A percentile compares a stretch with the other conserved stretches of the same genome.
phyloP scores from a whole-genome alignment of 2,329 filamentous ascomycete genomes.

The Fusarium humuli region DNA sequence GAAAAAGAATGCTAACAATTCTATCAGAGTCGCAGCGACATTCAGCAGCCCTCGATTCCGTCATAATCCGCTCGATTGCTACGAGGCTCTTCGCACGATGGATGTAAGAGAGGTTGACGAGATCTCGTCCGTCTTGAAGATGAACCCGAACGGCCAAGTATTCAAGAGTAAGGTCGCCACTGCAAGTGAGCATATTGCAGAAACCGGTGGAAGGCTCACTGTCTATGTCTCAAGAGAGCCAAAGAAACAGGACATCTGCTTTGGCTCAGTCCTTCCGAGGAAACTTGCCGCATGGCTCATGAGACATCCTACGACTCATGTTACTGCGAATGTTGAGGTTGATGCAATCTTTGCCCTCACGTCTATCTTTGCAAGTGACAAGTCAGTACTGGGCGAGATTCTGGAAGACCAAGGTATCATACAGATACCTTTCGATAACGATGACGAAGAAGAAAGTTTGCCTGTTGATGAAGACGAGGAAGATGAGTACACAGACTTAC shows the following conservation, averaged over 20 bases:
- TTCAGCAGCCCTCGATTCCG: constrained; percentile 29
- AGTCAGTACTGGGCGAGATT: constrained; percentile 14
- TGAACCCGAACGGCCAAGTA: background rate
- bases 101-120: constrained; percentile 19
- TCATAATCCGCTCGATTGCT: background rate
- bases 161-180: background rate
- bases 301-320: background rate
- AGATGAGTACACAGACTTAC: background rate
- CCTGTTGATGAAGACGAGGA: background rate
- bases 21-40: constrained; percentile 26
- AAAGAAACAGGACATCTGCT: constrained; percentile 26
- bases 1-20: background rate
- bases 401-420: constrained; percentile 34
- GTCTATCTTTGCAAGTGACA: constrained; percentile 25
- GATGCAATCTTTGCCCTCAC: constrained; percentile 22
- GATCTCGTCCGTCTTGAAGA: constrained; percentile 16
- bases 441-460: background rate
- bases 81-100: constrained; percentile 20
- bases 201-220: background rate
- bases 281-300: constrained; percentile 32
- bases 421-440: constrained; percentile 15
- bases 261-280: constrained; percentile 28
- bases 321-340: background rate
- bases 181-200: constrained; percentile 33
- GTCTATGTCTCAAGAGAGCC: constrained; percentile 24